Conservation (phyloP, 768 basidiomycete genomes). For the Rhodotorula sphaerocarpa region DNA sequence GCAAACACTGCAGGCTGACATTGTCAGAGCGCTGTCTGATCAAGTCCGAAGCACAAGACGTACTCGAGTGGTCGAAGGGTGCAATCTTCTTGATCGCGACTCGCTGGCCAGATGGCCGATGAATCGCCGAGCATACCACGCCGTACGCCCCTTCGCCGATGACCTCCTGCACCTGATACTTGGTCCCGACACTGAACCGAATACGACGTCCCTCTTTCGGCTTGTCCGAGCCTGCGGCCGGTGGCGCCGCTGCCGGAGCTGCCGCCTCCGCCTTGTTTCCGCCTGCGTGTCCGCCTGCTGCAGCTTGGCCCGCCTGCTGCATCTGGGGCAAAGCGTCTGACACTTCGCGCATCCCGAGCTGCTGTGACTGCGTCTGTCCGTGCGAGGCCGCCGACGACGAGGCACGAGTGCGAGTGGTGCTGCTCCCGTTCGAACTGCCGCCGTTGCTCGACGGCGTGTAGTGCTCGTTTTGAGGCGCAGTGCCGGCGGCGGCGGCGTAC, state of each 20-base stretch:
- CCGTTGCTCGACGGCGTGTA: no score
- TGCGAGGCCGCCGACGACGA: no score
- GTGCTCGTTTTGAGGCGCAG: no score
- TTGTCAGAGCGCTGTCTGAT: background rate
- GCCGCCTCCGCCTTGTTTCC: background rate
- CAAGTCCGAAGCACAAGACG: background rate
- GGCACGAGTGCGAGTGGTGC: no score
- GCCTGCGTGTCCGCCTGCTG: background rate
- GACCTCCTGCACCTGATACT: conserved; percentile 29
- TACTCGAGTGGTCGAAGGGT: conserved; percentile 74
- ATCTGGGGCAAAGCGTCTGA: background rate
- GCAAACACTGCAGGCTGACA: conserved; percentile 59
- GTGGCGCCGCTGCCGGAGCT: background rate
- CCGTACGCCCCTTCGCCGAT: conserved; percentile 88
- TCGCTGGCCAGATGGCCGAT: conserved; percentile 65
- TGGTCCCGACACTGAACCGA: conserved; percentile 27
- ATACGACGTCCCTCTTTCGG: conserved; percentile 25
- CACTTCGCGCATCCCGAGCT: conserved; percentile 1
- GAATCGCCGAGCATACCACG: conserved; percentile 70
- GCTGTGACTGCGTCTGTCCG: no score
- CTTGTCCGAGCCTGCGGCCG: background rate
- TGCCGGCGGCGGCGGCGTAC: no score
- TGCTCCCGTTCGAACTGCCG: no score
- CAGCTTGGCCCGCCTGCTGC: background rate
- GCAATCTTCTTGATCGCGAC: conserved; percentile 95